Evolutionary conservation across 345 rosid species (phyloP).

Genomic region (Microthlaspi erraticum): DNA sequence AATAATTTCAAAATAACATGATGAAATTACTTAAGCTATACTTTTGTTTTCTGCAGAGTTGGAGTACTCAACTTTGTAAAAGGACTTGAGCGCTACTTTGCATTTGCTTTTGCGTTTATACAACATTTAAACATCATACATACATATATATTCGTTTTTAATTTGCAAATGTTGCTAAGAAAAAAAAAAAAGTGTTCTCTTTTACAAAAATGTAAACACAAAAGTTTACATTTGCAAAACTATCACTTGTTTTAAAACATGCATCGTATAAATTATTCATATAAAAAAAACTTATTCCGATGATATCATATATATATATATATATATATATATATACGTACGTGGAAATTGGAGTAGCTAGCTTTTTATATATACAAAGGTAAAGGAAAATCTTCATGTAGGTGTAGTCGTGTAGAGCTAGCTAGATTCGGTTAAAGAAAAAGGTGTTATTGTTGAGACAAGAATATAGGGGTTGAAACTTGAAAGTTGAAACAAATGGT

Average conservation of each 20-base stretch:
- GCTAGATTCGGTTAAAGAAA: conserved; percentile 28
- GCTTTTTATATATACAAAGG: no score
- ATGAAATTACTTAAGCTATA: background rate
- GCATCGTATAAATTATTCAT: no score
- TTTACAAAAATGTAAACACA: no score
- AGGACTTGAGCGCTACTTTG: background rate
- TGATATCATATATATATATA: background rate
- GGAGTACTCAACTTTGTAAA: no score
- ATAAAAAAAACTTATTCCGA: background rate
- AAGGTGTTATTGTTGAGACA: conserved; percentile 10
- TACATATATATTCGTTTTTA: no score
- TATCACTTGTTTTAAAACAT: no score
- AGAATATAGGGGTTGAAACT: background rate
- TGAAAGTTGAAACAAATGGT: background rate
- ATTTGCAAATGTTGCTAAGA: no score
- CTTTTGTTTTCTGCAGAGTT: background rate
- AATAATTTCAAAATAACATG: background rate
- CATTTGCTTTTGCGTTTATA: no score
- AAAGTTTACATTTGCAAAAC: no score
- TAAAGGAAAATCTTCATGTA: background rate
- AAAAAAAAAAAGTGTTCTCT: no score
- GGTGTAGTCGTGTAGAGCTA: background rate
- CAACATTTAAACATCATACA: no score
- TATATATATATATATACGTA: background rate
- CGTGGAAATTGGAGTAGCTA: background rate